Base-by-base conservation (phyloP, 2,329 filamentous ascomycete genomes). In the Colletotrichum sp. region DNA sequence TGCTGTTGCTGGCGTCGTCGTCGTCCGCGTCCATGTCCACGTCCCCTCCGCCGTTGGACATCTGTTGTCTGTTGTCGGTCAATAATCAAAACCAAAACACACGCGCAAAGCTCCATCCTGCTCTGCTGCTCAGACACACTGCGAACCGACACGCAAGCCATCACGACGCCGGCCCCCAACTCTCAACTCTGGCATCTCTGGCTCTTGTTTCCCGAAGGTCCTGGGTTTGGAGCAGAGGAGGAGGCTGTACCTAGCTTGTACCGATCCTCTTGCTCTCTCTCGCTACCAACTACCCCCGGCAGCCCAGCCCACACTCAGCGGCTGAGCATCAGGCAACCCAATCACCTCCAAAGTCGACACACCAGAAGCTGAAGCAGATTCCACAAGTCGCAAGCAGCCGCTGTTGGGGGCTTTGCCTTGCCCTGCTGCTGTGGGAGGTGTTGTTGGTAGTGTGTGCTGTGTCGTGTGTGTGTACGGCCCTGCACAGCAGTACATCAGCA, bases 21-120 rank as follows among this genome's bases (percentile, higher is more conserved):
- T 79, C 65, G 48, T 78, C 79, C 28, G 76, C 73, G 36, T 80
- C 80, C 79, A 81, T 78, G 57, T 34, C 67, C 16, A 16, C 68
- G n/a, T 43, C 78, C 61, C 48, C 68, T 34, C 32, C 9, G 30
- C 30, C 39, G 39, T 67, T 72, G 64, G 32, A 68, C 21, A 48
- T 32, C 48, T 67, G 43, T 52, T 52, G 43, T 52, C 43, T 21
- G 43, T 52, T 52, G 43, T 57, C 21, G 63, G 59, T 52, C 48
- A 24, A 57, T 24, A 18, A 74, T 48, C 26, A 67, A 65, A 71
- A 34, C 36, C 12, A 70, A 57, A 28, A 34, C 43, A 57, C n/a
- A 21, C 10, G 10, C 28, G 59, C 5, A 63, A 52, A 15, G 18
- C 15, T 34, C 30, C 26, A 18, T 67, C 12, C 32, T 28, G 7